Conservation (phyloP, 495 filamentous ascomycete species). For the Beverwykella pulmonaria region DNA sequence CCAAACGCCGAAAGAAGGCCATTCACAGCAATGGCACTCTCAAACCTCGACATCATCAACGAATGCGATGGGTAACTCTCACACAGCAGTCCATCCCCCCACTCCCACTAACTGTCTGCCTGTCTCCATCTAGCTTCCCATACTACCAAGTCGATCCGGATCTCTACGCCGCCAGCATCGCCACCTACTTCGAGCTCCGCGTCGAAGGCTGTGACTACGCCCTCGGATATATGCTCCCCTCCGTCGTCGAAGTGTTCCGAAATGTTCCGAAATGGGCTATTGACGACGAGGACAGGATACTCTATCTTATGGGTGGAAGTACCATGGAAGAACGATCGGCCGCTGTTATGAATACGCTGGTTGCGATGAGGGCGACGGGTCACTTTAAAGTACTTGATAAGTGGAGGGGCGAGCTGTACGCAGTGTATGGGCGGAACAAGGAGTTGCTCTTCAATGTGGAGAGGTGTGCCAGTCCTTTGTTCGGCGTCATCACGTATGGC, state of each 20-base stretch:
- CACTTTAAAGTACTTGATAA: constrained; percentile 74
- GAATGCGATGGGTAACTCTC: constrained; percentile 44
- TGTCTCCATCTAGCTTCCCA: constrained; percentile 41
- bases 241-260: constrained; percentile 47
- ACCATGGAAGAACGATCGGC: constrained; percentile 54
- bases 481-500: constrained; percentile 86
- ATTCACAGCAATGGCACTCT: constrained; percentile 18
- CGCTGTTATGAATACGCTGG: constrained; percentile 60
- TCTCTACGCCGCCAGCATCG: constrained; percentile 42
- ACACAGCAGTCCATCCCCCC: not conserved
- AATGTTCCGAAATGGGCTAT: constrained; percentile 41
- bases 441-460: constrained; percentile 77
- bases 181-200: constrained; percentile 46
- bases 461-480: constrained; percentile 73
- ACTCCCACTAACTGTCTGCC: not conserved
- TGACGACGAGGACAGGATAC: constrained; percentile 43
- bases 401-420: constrained; percentile 89
- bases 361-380: constrained; percentile 62
- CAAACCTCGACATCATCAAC: constrained; percentile 47
- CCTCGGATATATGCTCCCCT: constrained; percentile 56
- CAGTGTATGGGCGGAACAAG: constrained; percentile 68
- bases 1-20: no score
- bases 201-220: constrained; percentile 42
- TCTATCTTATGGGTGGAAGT: constrained; percentile 41
- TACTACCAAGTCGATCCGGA: constrained; percentile 44